A percentile compares a stretch with the other conserved stretches of the same genome.
phyloP scores from a whole-genome alignment of 1,284 basidiomycete species.

The Ceratobasidium sp. region DNA sequence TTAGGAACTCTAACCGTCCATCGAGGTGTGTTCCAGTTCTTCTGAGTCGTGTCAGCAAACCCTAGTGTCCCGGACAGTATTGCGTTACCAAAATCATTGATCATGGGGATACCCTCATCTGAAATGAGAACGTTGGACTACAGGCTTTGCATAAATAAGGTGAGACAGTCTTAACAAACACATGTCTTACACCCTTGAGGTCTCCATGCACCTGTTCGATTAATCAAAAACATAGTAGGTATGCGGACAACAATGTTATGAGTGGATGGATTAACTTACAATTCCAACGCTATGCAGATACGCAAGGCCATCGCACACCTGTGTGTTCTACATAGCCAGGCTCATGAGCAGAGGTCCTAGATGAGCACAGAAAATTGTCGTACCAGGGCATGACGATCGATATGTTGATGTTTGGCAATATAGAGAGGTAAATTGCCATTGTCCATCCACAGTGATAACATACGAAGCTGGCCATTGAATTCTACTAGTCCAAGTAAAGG shows the following conservation, averaged over 20 bases:
- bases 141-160: neutral
- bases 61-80: neutral
- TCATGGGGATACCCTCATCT: neutral
- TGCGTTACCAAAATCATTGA: constrained; percentile 3
- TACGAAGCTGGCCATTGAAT: neutral
- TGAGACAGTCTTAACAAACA: neutral
- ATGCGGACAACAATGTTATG: too few relatives aligned
- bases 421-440: neutral
- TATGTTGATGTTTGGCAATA: neutral
- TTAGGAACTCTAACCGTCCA: constrained; percentile 14
- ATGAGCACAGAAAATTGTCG: neutral
- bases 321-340: neutral
- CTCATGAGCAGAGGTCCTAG: too few relatives aligned
- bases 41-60: neutral
- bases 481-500: neutral
- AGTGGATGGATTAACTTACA: neutral
- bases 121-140: neutral
- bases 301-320: neutral
- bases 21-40: neutral
- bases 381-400: neutral
- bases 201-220: constrained; percentile 17
- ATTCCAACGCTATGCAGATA: neutral
- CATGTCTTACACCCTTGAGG: neutral
- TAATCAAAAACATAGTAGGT: too few relatives aligned
- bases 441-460: constrained; percentile 9